Evolutionary conservation across 805 yeast species (phyloP).

Genomic region (Barnettozyma populi): DNA sequence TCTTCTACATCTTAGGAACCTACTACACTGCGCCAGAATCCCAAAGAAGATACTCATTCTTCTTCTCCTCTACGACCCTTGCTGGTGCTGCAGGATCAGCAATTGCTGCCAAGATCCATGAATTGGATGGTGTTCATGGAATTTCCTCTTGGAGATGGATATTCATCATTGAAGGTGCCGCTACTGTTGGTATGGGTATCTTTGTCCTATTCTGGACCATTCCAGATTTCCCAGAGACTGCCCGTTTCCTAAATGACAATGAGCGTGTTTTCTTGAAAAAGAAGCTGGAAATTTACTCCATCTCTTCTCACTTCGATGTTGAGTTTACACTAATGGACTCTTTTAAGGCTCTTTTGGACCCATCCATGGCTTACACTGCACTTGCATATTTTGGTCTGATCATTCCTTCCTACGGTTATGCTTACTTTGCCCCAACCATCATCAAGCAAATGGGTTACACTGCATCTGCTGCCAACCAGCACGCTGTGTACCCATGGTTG

Average conservation of each 20-base stretch:
- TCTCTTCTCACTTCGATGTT: constrained; percentile 33
- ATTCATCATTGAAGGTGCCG: constrained; percentile 45
- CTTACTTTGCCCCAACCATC: constrained; percentile 41
- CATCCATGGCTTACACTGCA: constrained; percentile 41
- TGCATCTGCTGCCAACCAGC: constrained; percentile 68
- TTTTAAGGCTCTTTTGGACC: constrained; percentile 45
- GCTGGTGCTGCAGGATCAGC: constrained; percentile 56
- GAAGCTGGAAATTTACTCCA: constrained; percentile 33
- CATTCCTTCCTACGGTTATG: constrained; percentile 35
- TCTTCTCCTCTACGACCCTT: constrained; percentile 47
- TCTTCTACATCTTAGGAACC: constrained; percentile 41
- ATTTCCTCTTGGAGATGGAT: constrained; percentile 46
- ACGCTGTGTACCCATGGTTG: constrained; percentile 84
- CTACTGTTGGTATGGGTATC: constrained; percentile 36
- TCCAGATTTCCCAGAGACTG: constrained; percentile 38
- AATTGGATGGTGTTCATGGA: constrained; percentile 40
- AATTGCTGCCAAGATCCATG: constrained; percentile 40
- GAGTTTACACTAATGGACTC: constrained; percentile 29
- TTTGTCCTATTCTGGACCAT: constrained; percentile 32
- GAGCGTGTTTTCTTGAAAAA: constrained; percentile 34
- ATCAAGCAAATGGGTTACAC: constrained; percentile 43
- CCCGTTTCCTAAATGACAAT: constrained; percentile 35
- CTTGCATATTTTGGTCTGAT: constrained; percentile 34
- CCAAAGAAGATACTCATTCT: constrained; percentile 41
- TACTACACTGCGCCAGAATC: constrained; percentile 45